Percentiles rank a stretch among this genome's conserved stretches.
These are phyloP conservation scores for Salix viminalis DNA, from an alignment of 345 rosid species.

Conservation along the genomic window DNA sequence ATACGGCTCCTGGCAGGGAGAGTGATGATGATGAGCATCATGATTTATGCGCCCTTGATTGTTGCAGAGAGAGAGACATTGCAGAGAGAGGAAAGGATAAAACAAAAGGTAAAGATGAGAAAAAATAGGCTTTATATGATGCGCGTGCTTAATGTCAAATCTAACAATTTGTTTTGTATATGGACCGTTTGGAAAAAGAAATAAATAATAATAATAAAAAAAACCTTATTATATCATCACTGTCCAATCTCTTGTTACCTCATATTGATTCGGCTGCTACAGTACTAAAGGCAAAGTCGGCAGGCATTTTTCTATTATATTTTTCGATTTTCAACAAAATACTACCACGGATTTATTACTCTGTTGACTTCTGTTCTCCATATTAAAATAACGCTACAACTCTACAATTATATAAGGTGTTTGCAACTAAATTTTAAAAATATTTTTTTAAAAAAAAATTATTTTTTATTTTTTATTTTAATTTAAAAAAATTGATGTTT, in stretches of 20 bases:
- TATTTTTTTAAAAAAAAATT: too few species aligned
- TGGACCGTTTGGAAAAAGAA: background rate
- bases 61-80: background rate
- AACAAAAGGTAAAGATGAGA: background rate
- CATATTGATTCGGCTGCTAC: background rate
- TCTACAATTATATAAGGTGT: too few species aligned
- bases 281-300: background rate
- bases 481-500: too few species aligned
- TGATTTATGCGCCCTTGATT: background rate
- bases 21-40: background rate
- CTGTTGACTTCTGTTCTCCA: background rate
- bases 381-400: background rate
- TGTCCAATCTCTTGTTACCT: background rate
- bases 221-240: background rate
- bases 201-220: too few species aligned
- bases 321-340: background rate
- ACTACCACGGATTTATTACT: background rate
- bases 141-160: background rate
- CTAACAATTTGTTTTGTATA: background rate
- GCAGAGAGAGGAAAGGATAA: background rate
- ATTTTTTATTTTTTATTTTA: too few species aligned
- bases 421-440: too few species aligned
- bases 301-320: background rate
- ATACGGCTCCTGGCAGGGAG: background rate
- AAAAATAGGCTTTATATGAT: background rate